Evolutionary conservation across 495 filamentous ascomycete species (phyloP).

Genomic region (Tuber borchii): DNA sequence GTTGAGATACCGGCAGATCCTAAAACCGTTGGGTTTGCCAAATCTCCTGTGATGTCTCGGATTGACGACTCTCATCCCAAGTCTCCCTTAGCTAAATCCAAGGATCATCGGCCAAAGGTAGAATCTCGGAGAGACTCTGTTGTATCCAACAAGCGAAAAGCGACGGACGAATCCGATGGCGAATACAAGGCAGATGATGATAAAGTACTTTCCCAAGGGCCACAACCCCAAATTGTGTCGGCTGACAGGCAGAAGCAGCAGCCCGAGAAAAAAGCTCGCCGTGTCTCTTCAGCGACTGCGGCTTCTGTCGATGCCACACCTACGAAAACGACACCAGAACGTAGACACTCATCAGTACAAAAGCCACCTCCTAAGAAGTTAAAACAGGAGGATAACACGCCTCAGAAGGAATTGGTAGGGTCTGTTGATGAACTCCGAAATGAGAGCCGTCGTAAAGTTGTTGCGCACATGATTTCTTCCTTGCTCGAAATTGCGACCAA

Average conservation of each 20-base stretch:
- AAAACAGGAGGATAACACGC: constrained; percentile 37
- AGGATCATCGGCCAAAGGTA: constrained; percentile 17
- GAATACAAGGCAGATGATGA: constrained; percentile 39
- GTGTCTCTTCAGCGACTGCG: constrained; percentile 20
- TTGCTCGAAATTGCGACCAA: constrained; percentile 45
- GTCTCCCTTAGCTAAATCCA: constrained; percentile 11
- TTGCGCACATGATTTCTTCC: constrained; percentile 28
- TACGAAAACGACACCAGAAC: constrained; percentile 28
- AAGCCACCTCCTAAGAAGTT: constrained; percentile 31
- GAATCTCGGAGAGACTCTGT: constrained; percentile 25
- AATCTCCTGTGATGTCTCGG: constrained; percentile 5
- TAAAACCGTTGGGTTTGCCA: constrained; percentile 18
- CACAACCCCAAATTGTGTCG: background rate
- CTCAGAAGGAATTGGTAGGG: constrained; percentile 38
- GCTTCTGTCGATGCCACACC: constrained; percentile 20
- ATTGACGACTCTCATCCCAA: constrained; percentile 29
- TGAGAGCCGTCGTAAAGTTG: constrained; percentile 38
- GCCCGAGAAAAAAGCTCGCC: constrained; percentile 32
- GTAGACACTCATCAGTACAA: constrained; percentile 27
- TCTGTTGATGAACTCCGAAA: constrained; percentile 38
- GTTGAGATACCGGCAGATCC: constrained; percentile 47
- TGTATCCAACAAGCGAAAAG: constrained; percentile 32
- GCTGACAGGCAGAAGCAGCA: constrained; percentile 22
- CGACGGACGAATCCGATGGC: constrained; percentile 35
- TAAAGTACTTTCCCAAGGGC: constrained; percentile 11